phyloP scores from a whole-genome alignment of 2,329 filamentous ascomycete genomes.

The Botrytis aclada region DNA sequence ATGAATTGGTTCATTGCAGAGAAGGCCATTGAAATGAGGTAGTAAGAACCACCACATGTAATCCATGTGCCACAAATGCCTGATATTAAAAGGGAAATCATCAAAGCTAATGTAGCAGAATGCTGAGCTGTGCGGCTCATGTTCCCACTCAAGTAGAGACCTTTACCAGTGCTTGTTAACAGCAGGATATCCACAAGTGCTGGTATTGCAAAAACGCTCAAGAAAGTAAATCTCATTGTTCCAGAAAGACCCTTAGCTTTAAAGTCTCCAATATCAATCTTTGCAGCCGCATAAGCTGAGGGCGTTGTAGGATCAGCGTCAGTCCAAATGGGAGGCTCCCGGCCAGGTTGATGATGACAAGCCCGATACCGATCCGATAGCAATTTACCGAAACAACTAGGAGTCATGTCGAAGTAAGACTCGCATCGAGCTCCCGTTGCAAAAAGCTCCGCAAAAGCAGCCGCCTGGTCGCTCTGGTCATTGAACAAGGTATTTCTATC shows the following conservation, averaged over 20 bases:
- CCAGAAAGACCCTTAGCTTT: constrained; percentile 40
- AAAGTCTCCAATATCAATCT: constrained; percentile 49
- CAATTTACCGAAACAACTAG: constrained; percentile 45
- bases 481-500: constrained; percentile 61
- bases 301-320: constrained; percentile 16
- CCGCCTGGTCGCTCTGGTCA: constrained; percentile 58
- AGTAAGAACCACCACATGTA: constrained; percentile 61
- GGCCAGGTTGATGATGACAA: constrained; percentile 38
- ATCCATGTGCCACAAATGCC: constrained; percentile 62
- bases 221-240: constrained; percentile 51
- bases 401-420: constrained; percentile 56
- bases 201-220: constrained; percentile 60
- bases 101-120: constrained; percentile 53
- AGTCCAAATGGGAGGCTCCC: constrained; percentile 29
- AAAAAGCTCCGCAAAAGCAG: constrained; percentile 61
- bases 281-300: constrained; percentile 49
- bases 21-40: constrained; percentile 54
- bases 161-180: constrained; percentile 56
- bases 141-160: constrained; percentile 56
- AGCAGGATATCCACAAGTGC: constrained; percentile 59
- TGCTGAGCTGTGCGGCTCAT: constrained; percentile 51
- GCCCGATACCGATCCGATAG: constrained; percentile 45
- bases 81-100: constrained; percentile 56
- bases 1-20: constrained; percentile 43
- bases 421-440: constrained; percentile 61